Base-by-base conservation (phyloP, 352 stramenopile species). In the Phytophthora nicotianae region DNA sequence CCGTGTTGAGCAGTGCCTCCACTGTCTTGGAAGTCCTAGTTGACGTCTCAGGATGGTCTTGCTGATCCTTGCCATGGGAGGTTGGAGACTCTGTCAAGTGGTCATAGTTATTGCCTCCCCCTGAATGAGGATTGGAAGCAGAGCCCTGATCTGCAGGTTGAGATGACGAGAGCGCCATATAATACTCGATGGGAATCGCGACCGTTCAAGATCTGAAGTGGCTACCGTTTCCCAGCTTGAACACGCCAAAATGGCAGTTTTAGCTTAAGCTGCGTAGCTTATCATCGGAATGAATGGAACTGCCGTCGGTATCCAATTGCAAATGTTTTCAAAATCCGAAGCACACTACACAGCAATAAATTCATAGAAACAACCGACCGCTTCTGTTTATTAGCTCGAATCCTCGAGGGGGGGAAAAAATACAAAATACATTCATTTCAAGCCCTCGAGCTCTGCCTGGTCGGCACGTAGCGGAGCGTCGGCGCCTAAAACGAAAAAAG, bases 341-440 rank as follows among this genome's bases (percentile, higher is more conserved):
- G n/a, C n/a, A n/a, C n/a, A n/a, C n/a, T n/a, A n/a, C n/a, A n/a
- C n/a, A n/a, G n/a, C n/a, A n/a, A n/a, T 35, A 13, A 14, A 5
- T 8, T 38, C 38, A 1, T 23, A 58, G 17, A 53, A 58, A 43
- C 51, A 64, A 56, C 53, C 38, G 47, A 33, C 40, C 48, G 50
- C 29, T 46, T n/a, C n/a, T 56, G 50, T 26, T 58, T 62, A 55
- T 71, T 62, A 58, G 57, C 24, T 64, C 9, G 32, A n/a, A 60
- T 33, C 35, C 49, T 46, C 29, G 42, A 29, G 17, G 17, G 19
- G 37, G 37, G 33, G 33, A 50, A 29, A 66, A 70, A 73, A 65
- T 66, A 73, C 59, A 73, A 70, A 65, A 69, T 70, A 59, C 40
- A 65, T 58, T 72, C 65, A 65, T 42, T 58, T 69, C 50, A 69